These are phyloP conservation scores for Alnus glutinosa DNA, from an alignment of 306 rosid genomes.

Conservation along the genomic window DNA sequence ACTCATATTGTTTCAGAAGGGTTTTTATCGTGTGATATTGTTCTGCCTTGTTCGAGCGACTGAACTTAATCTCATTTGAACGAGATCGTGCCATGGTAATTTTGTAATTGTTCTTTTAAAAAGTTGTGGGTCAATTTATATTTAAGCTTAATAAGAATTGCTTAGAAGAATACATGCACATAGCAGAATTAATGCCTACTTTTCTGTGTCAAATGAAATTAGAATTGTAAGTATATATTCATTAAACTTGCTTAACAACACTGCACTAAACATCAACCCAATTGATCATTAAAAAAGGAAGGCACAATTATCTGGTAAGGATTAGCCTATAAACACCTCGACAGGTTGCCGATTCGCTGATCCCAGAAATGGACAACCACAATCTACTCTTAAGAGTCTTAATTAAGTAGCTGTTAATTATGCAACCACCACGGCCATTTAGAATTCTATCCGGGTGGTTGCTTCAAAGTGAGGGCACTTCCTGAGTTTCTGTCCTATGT, in stretches of 20 bases:
- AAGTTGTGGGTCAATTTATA: no score
- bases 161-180: no score
- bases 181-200: neutral
- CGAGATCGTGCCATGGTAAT: no score
- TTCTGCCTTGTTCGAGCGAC: no score
- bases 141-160: no score
- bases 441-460: slow-evolving; percentile 36
- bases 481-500: slow-evolving; percentile 32
- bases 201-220: neutral
- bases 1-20: no score
- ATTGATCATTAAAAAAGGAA: neutral
- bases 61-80: no score
- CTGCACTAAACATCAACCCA: neutral
- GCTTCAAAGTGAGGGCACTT: slow-evolving; percentile 60
- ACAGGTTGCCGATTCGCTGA: slow-evolving; percentile 12
- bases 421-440: slow-evolving; percentile 3
- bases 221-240: neutral
- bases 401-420: slow-evolving; percentile 28
- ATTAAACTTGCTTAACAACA: neutral
- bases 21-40: no score
- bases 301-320: no score
- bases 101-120: no score
- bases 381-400: neutral
- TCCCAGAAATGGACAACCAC: slow-evolving; percentile 27
- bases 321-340: neutral